Conservation (phyloP, 2,329 filamentous ascomycete species). For the Stachybotrys chartarum region DNA sequence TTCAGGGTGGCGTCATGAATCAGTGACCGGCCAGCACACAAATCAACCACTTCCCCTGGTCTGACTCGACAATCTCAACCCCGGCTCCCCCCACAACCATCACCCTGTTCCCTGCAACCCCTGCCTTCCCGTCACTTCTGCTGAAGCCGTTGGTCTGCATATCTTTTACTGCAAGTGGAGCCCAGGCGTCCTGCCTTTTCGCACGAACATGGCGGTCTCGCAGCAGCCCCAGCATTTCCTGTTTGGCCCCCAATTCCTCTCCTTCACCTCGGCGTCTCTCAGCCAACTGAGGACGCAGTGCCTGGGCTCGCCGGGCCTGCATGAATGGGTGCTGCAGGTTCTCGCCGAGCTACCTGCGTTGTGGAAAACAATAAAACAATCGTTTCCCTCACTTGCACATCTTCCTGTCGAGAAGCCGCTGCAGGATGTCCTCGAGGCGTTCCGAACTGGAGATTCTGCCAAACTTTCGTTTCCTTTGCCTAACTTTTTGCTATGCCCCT, state of each 20-base stretch:
- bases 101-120: neutral
- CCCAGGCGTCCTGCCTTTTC: too few species aligned
- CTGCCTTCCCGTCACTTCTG: neutral
- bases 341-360: neutral
- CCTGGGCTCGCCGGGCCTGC: neutral
- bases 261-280: neutral
- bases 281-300: neutral
- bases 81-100: too few species aligned
- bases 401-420: neutral
- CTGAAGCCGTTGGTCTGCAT: too few species aligned
- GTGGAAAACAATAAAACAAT: neutral
- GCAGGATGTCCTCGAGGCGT: neutral
- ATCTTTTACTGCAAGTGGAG: too few species aligned
- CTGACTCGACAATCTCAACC: too few species aligned
- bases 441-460: neutral
- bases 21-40: neutral
- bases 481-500: conserved; percentile 25
- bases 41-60: too few species aligned
- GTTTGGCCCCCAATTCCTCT: neutral
- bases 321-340: neutral
- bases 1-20: neutral
- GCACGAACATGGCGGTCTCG: neutral
- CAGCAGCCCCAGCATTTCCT: neutral
- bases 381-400: neutral
- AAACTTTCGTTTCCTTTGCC: conserved; percentile 10